Conservation (phyloP, 805 yeast genomes). For the Ogataea ramenticola region DNA sequence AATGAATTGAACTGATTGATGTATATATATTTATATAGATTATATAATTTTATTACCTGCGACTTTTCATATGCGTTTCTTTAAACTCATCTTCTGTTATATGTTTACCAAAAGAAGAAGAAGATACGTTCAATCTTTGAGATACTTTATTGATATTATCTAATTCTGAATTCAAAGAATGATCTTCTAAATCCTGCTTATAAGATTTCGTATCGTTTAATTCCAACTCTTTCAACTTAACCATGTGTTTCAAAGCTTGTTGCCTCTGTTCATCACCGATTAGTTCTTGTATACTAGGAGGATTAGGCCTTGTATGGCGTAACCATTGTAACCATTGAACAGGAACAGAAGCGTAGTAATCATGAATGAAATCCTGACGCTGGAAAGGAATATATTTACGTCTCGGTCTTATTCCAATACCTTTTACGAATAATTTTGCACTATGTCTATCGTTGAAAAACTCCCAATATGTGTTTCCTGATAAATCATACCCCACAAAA, state of each 20-base stretch:
- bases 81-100: too few species aligned
- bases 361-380: slow-evolving; percentile 41
- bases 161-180: slow-evolving; percentile 3
- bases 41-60: background rate
- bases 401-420: slow-evolving; percentile 35
- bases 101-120: too few species aligned
- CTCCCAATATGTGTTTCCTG: slow-evolving; percentile 86
- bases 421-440: background rate
- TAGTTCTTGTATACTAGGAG: slow-evolving; percentile 62
- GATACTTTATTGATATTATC: slow-evolving; percentile 1
- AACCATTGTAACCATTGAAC: slow-evolving; percentile 85
- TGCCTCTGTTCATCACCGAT: slow-evolving; percentile 51
- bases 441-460: slow-evolving; percentile 46
- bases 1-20: background rate
- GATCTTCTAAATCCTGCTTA: background rate
- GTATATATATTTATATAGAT: background rate
- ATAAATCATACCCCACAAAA: slow-evolving; percentile 73
- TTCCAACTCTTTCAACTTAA: slow-evolving; percentile 37
- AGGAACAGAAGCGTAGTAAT: slow-evolving; percentile 51
- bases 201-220: slow-evolving; percentile 16
- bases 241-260: slow-evolving; percentile 41
- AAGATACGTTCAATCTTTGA: background rate
- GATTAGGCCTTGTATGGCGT: slow-evolving; percentile 47
- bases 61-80: slow-evolving; percentile 18
- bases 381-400: slow-evolving; percentile 55